Evolutionary conservation across 805 yeast genomes (phyloP).

Genomic region (Hanseniaspora lindneri): DNA sequence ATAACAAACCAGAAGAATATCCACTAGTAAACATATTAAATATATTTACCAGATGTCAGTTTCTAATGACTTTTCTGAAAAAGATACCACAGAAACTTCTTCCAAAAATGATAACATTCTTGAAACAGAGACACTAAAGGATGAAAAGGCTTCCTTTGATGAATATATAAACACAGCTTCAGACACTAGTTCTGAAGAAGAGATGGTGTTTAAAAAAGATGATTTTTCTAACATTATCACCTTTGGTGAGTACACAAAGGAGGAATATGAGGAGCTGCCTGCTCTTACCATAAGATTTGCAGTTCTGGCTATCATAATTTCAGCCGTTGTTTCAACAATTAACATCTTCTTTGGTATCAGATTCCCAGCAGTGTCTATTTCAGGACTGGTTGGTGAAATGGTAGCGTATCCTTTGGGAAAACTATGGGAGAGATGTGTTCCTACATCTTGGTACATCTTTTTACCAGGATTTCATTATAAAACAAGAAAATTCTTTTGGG

Average conservation of each 20-base stretch:
- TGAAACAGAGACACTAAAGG: neutral
- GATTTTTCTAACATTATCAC: slow-evolving; percentile 12
- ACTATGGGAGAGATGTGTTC: slow-evolving; percentile 34
- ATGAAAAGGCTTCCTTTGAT: slow-evolving; percentile 1
- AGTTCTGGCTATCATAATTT: slow-evolving; percentile 8
- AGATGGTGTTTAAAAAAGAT: slow-evolving; percentile 3
- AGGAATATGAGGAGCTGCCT: slow-evolving; percentile 15
- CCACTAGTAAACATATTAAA: too few relatives aligned
- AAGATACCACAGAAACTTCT: too few relatives aligned
- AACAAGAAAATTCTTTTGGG: slow-evolving; percentile 8
- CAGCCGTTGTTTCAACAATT: slow-evolving; percentile 49
- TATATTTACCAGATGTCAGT: too few relatives aligned
- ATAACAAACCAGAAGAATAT: too few relatives aligned
- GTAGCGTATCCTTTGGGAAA: slow-evolving; percentile 51
- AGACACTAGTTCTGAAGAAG: neutral
- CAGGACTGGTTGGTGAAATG: slow-evolving; percentile 45
- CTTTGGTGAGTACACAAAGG: slow-evolving; percentile 15
- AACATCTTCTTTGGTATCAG: slow-evolving; percentile 51
- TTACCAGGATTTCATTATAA: slow-evolving; percentile 24
- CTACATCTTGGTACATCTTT: slow-evolving; percentile 21
- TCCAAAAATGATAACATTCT: too few relatives aligned
- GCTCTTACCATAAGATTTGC: slow-evolving; percentile 13
- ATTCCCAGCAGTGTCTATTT: slow-evolving; percentile 41
- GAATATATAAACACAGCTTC: neutral
- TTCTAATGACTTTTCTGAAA: too few relatives aligned